Conservation (phyloP, 352 stramenopile genomes). For the Phytopythium boreale region DNA sequence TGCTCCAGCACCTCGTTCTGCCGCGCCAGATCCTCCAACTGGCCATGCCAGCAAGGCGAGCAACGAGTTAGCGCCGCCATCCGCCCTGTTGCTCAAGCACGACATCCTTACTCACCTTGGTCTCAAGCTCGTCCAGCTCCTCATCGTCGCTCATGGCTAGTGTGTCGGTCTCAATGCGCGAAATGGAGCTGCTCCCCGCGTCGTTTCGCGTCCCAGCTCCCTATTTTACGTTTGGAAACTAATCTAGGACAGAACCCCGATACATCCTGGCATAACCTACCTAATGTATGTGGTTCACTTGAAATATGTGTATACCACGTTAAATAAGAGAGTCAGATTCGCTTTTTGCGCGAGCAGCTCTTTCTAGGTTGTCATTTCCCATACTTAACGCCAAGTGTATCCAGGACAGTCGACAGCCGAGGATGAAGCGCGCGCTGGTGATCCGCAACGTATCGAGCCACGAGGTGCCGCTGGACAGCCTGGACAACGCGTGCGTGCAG, state of each 20-base stretch:
- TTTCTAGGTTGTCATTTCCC: background rate
- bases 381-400: background rate
- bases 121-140: constrained; percentile 71
- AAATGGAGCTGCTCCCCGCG: constrained; percentile 5
- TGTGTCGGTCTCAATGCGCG: background rate
- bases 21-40: constrained; percentile 84
- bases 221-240: background rate
- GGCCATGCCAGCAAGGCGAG: background rate
- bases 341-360: background rate
- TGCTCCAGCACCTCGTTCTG: constrained; percentile 89
- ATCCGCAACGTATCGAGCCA: constrained; percentile 75
- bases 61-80: background rate
- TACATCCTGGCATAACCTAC: background rate
- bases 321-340: background rate
- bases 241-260: background rate
- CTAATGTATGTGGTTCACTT: background rate
- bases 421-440: constrained; percentile 76
- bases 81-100: background rate
- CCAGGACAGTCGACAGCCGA: background rate
- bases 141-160: constrained; percentile 56
- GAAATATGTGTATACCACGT: background rate
- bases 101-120: constrained; percentile 31
- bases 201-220: constrained; percentile 18
- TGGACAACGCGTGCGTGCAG: constrained; percentile 78
- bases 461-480: constrained; percentile 65